Evolutionary conservation across 192 early-diverging fungal species (phyloP).

Genomic region (Thamnidium elegans): DNA sequence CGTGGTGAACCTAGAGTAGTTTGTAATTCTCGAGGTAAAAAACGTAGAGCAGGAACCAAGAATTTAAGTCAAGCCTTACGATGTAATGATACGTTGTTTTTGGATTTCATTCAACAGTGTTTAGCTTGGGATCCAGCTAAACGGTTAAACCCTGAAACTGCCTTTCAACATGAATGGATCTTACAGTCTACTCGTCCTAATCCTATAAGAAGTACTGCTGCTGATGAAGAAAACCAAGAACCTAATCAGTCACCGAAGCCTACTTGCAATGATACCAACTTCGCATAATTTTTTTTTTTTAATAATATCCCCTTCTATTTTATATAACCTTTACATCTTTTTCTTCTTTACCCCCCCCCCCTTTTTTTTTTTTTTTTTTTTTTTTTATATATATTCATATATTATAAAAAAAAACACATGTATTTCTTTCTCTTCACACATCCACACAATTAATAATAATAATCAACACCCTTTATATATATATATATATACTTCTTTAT

Average conservation of each 20-base stretch:
- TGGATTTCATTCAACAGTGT: conserved; percentile 84
- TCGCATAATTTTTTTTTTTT: too few relatives aligned
- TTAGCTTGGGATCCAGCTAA: conserved; percentile 89
- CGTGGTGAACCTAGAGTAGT: conserved; percentile 57
- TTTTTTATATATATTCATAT: too few relatives aligned
- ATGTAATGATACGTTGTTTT: conserved; percentile 72
- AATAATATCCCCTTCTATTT: too few relatives aligned
- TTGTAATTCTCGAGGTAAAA: conserved; percentile 87
- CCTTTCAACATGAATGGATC: conserved; percentile 83
- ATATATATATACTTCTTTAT: too few relatives aligned
- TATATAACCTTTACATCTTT: too few relatives aligned
- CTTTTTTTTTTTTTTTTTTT: too few relatives aligned
- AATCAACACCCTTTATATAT: too few relatives aligned
- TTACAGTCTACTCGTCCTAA: conserved; percentile 8
- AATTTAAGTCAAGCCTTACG: conserved; percentile 72
- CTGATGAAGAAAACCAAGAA: too few relatives aligned
- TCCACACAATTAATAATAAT: too few relatives aligned
- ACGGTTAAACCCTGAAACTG: conserved; percentile 82
- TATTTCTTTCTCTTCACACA: too few relatives aligned
- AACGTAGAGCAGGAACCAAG: conserved; percentile 73
- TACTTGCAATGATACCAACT: background rate
- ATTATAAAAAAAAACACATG: too few relatives aligned
- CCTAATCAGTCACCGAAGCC: background rate
- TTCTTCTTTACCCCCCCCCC: too few relatives aligned
- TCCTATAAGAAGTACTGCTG: background rate